Conservation (phyloP, 1,139 yeast genomes). For the Yarrowia galli region DNA sequence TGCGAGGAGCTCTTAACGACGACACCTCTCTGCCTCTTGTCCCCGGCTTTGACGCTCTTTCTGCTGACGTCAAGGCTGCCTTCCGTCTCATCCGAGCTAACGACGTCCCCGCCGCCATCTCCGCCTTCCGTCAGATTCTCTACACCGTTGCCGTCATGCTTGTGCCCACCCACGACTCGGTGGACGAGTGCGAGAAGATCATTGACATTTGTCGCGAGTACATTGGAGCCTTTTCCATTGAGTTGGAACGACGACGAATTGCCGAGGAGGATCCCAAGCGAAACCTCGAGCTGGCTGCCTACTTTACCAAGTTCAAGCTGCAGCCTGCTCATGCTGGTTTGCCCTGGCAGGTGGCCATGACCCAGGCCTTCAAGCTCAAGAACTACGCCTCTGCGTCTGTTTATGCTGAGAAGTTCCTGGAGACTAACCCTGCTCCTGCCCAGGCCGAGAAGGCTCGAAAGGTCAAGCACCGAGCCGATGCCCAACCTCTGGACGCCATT, state of each 20-base stretch:
- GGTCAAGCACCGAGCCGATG: slow-evolving; percentile 79
- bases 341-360: slow-evolving; percentile 95
- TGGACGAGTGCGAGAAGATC: slow-evolving; percentile 74
- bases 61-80: slow-evolving; percentile 67
- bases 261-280: slow-evolving; percentile 77
- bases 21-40: slow-evolving; percentile 65
- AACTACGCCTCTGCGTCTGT: slow-evolving; percentile 88
- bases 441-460: slow-evolving; percentile 90
- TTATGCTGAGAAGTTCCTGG: slow-evolving; percentile 84
- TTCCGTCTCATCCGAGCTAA: slow-evolving; percentile 84
- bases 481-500: slow-evolving; percentile 81
- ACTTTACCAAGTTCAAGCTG: slow-evolving; percentile 84
- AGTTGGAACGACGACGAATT: slow-evolving; percentile 81
- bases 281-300: slow-evolving; percentile 92
- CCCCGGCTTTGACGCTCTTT: slow-evolving; percentile 75
- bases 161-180: slow-evolving; percentile 77
- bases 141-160: slow-evolving; percentile 76
- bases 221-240: slow-evolving; percentile 89
- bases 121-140: slow-evolving; percentile 76
- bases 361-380: slow-evolving; percentile 85
- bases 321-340: slow-evolving; percentile 83
- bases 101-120: slow-evolving; percentile 80
- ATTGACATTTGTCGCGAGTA: slow-evolving; percentile 84
- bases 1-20: slow-evolving; percentile 56
- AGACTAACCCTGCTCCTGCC: slow-evolving; percentile 61